A percentile compares a stretch with the other conserved stretches of the same genome.
Evolutionary conservation across 2,329 filamentous ascomycete species (phyloP).

Genomic region (Aspergillus intermedius): DNA sequence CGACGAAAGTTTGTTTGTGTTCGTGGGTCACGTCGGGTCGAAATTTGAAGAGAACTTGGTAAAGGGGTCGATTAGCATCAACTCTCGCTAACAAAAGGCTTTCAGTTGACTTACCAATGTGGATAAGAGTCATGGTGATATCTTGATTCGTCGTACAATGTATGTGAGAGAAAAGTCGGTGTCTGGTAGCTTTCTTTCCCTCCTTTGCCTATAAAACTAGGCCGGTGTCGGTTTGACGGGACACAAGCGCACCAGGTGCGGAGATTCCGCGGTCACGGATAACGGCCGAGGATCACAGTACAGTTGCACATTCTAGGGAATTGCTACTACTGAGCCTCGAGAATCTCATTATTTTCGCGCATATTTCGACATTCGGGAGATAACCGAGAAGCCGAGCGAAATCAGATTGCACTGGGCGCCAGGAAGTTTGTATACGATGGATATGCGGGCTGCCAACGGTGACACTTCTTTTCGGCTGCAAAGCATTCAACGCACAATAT

Average conservation of each 20-base stretch:
- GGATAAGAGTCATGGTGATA: conserved; percentile 19
- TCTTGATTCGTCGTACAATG: neutral
- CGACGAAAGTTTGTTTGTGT: conserved; percentile 42
- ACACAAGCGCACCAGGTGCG: neutral
- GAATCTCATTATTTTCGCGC: neutral
- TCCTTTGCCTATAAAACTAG: neutral
- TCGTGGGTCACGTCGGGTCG: conserved; percentile 34
- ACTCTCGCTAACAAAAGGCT: neutral
- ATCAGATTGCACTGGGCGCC: neutral
- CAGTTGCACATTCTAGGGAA: neutral
- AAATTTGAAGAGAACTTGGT: conserved; percentile 50
- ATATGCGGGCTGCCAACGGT: neutral
- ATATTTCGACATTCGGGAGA: neutral
- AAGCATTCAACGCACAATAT: neutral
- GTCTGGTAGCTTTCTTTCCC: neutral
- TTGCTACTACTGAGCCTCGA: neutral
- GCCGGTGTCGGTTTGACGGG: neutral
- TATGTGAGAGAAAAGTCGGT: neutral
- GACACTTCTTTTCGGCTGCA: neutral
- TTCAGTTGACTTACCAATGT: conserved; percentile 14
- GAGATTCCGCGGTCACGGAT: neutral
- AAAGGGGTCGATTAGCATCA: neutral
- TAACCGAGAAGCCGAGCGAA: neutral
- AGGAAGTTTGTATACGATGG: neutral
- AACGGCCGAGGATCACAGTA: neutral